Base-by-base conservation (phyloP, 2,329 filamentous ascomycete genomes). In the Penicillium paneum region DNA sequence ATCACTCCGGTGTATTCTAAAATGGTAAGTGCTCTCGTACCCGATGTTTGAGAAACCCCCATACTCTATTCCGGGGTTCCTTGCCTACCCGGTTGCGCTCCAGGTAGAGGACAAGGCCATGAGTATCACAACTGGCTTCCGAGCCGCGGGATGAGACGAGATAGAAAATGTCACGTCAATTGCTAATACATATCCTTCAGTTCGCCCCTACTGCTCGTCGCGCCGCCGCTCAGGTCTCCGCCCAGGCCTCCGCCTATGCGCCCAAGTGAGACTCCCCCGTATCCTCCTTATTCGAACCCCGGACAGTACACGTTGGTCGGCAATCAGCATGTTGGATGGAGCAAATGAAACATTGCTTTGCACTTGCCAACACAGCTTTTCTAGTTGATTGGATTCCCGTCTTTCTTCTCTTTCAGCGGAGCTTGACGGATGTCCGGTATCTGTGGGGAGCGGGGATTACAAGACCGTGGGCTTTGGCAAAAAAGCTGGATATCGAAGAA, bases 241-340 rank as follows among this genome's bases (percentile, higher is more conserved):
- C 78, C 71, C 71, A 78, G 67, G 75, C 78, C 57, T 83, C 80
- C 69, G 79, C 78, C 53, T 84, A 80, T 67, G 82, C 79, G 52
- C 83, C 83, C 57, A 78, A 81, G 82, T 86, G 78, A 71, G 73
- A 66, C 44, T 32, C 28, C 58, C 62, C 53, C 42, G 28, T 31
- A 35, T 5, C 15, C 39, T 31, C 10, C 26, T 8, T 24, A 34
- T 28, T 39, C 47, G 35, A 42, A 52, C 26, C 54, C 46, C 31
- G 39, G 12, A 34, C 17, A 26, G n/a, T 28, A 34, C 39, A 40
- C 21, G 15, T 54, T 43, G 7, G 41, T 28, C 26, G 17, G 15
- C 19, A 29, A 19, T 35, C 12, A 13, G n/a, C 38, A 32, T 26
- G 19, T 32, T 34, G 19, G 36, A 43, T 17, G 7, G 29, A 26